A percentile compares a stretch with the other conserved stretches of the same genome.
Conservation (phyloP, 306 rosid species). For the Vigna radiata region DNA sequence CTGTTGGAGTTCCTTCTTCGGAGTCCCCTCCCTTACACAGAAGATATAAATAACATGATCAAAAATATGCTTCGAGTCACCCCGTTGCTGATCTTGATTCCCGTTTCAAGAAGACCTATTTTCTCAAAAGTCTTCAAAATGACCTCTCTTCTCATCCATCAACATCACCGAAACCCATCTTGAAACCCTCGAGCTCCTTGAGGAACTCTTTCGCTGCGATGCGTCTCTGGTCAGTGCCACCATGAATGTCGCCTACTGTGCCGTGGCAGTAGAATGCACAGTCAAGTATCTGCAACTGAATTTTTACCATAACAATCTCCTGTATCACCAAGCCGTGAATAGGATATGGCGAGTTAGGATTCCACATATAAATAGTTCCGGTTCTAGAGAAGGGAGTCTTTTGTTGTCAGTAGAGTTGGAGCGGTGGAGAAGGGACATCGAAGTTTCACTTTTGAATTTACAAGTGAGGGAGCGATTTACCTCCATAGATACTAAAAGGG, state of each 20-base stretch:
- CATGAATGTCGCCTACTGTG: conserved; percentile 59
- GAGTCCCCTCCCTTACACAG: neutral
- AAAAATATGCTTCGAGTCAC: conserved; percentile 34
- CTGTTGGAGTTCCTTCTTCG: conserved; percentile 54
- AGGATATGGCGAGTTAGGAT: conserved; percentile 67
- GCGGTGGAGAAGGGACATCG: conserved; percentile 47
- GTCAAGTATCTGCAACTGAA: conserved; percentile 46
- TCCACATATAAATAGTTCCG: conserved; percentile 28
- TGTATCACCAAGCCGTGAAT: conserved; percentile 47
- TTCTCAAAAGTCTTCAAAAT: too few relatives aligned
- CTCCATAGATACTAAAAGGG: conserved; percentile 39
- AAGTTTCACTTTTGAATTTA: conserved; percentile 49
- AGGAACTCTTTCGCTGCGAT: conserved; percentile 38
- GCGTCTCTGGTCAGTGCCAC: conserved; percentile 36
- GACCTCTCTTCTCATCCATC: conserved; percentile 36
- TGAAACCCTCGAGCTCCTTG: conserved; percentile 51
- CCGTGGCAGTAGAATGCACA: conserved; percentile 67
- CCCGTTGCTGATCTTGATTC: conserved; percentile 38
- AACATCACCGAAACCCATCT: conserved; percentile 41
- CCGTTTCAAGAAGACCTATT: conserved; percentile 53
- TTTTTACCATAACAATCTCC: neutral
- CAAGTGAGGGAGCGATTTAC: conserved; percentile 34
- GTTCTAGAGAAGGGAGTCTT: conserved; percentile 4
- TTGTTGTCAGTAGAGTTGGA: conserved; percentile 50
- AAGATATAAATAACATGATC: neutral